Evolutionary conservation across 306 rosid genomes (phyloP).

Genomic region (Fragaria vesca): DNA sequence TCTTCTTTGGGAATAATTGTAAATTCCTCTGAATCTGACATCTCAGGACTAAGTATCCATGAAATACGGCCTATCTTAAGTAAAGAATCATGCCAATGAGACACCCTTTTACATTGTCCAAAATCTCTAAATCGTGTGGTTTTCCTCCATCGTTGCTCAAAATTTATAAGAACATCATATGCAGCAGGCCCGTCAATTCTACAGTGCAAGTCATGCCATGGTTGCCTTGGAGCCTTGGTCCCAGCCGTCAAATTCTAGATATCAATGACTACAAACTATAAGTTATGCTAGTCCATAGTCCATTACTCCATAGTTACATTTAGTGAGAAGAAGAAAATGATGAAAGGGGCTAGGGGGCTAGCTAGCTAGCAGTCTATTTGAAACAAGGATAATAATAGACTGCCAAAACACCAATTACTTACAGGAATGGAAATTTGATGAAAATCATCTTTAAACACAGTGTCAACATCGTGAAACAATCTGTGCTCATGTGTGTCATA

Average conservation of each 20-base stretch:
- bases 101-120: conserved; percentile 43
- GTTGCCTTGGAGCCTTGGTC: conserved; percentile 79
- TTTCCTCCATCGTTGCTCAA: conserved; percentile 93
- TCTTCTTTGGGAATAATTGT: conserved; percentile 70
- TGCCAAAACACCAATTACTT: conserved; percentile 37
- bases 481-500: conserved; percentile 95
- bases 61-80: conserved; percentile 80
- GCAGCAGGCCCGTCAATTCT: conserved; percentile 96
- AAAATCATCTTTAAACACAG: conserved; percentile 62
- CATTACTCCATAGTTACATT: not conserved
- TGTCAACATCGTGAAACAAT: conserved; percentile 61
- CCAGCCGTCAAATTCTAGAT: conserved; percentile 42
- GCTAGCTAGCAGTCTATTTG: not conserved
- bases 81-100: conserved; percentile 74
- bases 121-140: conserved; percentile 77
- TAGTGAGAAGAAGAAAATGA: not conserved
- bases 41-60: conserved; percentile 80
- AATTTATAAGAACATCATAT: conserved; percentile 85
- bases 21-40: not conserved
- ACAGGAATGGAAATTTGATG: conserved; percentile 82
- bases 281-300: not conserved
- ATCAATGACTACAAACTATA: not conserved
- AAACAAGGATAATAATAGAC: not conserved
- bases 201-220: conserved; percentile 98
- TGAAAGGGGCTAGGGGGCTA: not conserved